Percentiles rank a stretch among this genome's conserved stretches.
These are phyloP conservation scores for Clonostachys chloroleuca DNA, from an alignment of 2,329 filamentous ascomycete genomes.

Conservation along the genomic window DNA sequence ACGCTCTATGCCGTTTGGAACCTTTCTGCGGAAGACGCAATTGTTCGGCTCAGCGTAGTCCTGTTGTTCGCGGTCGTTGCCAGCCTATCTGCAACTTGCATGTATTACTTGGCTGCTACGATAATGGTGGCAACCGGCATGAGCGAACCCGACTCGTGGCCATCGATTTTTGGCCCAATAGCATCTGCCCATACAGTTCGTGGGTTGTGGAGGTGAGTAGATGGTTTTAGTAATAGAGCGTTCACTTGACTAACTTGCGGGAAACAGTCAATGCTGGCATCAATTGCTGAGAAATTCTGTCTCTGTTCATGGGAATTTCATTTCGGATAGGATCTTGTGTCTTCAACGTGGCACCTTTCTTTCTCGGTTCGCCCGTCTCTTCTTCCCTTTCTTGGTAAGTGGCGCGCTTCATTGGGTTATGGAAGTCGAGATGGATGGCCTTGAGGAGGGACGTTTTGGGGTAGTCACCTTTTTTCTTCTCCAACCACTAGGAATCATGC, in stretches of 20 bases:
- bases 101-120: neutral
- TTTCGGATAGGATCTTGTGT: constrained; percentile 2
- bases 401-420: constrained; percentile 2
- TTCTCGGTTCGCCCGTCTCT: constrained; percentile 2
- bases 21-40: constrained; percentile 3
- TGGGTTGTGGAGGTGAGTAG: constrained; percentile 5
- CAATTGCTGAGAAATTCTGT: constrained; percentile 4
- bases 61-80: neutral
- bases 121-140: neutral
- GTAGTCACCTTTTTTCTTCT: constrained; percentile 3
- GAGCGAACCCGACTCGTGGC: constrained; percentile 2
- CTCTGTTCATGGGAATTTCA: constrained; percentile 1
- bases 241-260: neutral
- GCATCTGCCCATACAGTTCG: constrained; percentile 2
- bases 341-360: neutral
- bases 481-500: constrained; percentile 5
- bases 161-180: neutral
- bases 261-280: constrained; percentile 1
- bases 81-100: neutral
- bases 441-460: neutral
- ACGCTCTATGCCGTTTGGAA: constrained; percentile 1
- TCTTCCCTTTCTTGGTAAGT: constrained; percentile 3
- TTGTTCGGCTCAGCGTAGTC: neutral
- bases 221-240: neutral
- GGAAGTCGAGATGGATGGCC: neutral